These are phyloP conservation scores for Lithospermum erythrorhizon DNA, from an alignment of 257 asterid species.

Conservation along the genomic window DNA sequence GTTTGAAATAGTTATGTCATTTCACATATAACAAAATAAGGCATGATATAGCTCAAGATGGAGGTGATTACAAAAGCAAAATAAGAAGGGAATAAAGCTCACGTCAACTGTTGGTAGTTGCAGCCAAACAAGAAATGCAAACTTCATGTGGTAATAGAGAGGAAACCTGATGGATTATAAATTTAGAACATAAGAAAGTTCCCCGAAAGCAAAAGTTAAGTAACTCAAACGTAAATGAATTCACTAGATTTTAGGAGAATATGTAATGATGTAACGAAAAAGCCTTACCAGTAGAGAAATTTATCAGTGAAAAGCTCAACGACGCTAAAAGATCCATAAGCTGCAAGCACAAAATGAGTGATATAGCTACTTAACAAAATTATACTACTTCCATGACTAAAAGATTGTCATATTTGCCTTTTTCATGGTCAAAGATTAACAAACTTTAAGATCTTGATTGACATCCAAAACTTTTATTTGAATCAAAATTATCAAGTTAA, in stretches of 20 bases:
- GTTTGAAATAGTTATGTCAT: neutral
- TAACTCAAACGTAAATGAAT: neutral
- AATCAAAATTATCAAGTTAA: too few relatives aligned
- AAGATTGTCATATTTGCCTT: too few relatives aligned
- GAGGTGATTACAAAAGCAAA: neutral
- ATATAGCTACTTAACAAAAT: too few relatives aligned
- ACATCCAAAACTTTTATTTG: too few relatives aligned
- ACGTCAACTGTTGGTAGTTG: constrained; percentile 81
- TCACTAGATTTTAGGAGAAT: neutral
- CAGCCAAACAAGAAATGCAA: constrained; percentile 98
- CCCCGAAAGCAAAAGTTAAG: neutral
- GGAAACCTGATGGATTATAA: constrained; percentile 74
- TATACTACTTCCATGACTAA: too few relatives aligned
- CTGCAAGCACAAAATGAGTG: constrained; percentile 35
- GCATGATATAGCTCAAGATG: neutral
- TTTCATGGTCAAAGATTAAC: too few relatives aligned
- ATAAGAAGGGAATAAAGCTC: constrained; percentile 18
- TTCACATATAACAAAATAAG: too few relatives aligned
- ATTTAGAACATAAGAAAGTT: constrained; percentile 15
- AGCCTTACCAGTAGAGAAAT: constrained; percentile 58
- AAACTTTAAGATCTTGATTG: too few relatives aligned
- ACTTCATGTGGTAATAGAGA: constrained; percentile 73
- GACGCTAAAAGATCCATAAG: constrained; percentile 81
- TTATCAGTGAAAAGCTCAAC: constrained; percentile 76
- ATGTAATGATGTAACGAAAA: constrained; percentile 4